Conservation (phyloP, 1,139 yeast genomes). For the Debaryomyces sp. region DNA sequence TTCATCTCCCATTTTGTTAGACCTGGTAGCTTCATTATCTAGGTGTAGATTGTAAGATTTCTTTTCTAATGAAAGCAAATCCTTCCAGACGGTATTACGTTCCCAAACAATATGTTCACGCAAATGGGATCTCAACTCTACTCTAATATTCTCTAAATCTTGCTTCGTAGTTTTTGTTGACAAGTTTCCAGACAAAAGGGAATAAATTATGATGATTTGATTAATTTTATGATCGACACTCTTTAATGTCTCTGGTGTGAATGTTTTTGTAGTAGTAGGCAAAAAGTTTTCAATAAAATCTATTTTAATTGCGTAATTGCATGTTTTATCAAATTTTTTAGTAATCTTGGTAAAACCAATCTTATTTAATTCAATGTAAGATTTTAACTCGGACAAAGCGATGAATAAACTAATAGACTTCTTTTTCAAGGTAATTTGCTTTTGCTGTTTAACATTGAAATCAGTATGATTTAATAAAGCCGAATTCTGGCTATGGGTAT, state of each 20-base stretch:
- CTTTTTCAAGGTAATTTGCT: slow-evolving; percentile 68
- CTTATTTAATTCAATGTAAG: slow-evolving; percentile 77
- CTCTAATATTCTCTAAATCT: slow-evolving; percentile 55
- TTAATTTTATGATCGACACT: slow-evolving; percentile 49
- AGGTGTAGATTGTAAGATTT: slow-evolving; percentile 41
- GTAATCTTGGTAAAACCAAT: slow-evolving; percentile 89
- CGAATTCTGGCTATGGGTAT: slow-evolving; percentile 33
- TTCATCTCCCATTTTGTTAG: slow-evolving; percentile 39
- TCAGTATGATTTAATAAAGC: slow-evolving; percentile 49
- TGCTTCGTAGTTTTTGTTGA: slow-evolving; percentile 27
- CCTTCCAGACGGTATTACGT: slow-evolving; percentile 96
- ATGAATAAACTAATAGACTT: slow-evolving; percentile 70
- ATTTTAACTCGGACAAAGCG: slow-evolving; percentile 77
- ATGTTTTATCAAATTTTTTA: slow-evolving; percentile 86
- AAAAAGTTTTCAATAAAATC: slow-evolving; percentile 52
- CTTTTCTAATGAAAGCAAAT: slow-evolving; percentile 85
- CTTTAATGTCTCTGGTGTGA: slow-evolving; percentile 44
- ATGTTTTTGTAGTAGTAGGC: slow-evolving; percentile 47
- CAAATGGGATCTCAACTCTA: slow-evolving; percentile 72
- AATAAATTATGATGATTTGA: slow-evolving; percentile 53
- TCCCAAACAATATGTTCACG: slow-evolving; percentile 97
- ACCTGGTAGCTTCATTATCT: slow-evolving; percentile 28
- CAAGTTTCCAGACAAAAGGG: slow-evolving; percentile 39
- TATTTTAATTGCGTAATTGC: slow-evolving; percentile 60
- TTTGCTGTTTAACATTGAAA: slow-evolving; percentile 52